A percentile compares a stretch with the other conserved stretches of the same genome.
Conservation (phyloP, 495 filamentous ascomycete genomes). For the Monascus purpureus region DNA sequence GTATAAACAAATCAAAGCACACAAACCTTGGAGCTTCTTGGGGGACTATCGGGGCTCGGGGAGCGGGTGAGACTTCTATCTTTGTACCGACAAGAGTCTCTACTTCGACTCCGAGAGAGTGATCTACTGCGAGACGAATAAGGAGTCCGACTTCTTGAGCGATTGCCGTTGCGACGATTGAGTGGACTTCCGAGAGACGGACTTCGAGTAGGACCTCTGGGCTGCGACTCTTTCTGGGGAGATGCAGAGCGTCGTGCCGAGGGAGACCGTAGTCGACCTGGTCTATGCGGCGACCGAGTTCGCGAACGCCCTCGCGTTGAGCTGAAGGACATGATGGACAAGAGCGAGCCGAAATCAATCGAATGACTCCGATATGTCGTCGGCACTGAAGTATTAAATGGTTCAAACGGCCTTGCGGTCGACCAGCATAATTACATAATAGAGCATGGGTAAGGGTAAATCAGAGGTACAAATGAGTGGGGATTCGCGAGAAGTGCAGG, state of each 20-base stretch:
- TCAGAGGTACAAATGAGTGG: too few relatives aligned
- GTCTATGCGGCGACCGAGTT: slow-evolving; percentile 7
- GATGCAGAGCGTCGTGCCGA: slow-evolving; percentile 35
- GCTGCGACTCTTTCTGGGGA: slow-evolving; percentile 27
- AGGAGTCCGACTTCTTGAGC: slow-evolving; percentile 27
- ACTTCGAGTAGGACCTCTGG: slow-evolving; percentile 21
- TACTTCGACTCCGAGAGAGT: slow-evolving; percentile 25
- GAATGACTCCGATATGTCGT: too few relatives aligned
- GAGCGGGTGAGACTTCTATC: slow-evolving; percentile 35
- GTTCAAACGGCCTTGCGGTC: too few relatives aligned
- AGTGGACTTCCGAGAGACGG: slow-evolving; percentile 14
- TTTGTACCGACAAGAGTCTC: slow-evolving; percentile 22
- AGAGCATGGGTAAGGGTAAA: too few relatives aligned
- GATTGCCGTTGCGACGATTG: slow-evolving; percentile 23
- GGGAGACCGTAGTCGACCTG: slow-evolving; percentile 11
- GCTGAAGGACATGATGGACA: slow-evolving; percentile 15
- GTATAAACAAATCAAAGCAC: background rate
- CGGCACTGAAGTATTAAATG: too few relatives aligned
- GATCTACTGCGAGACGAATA: slow-evolving; percentile 23
- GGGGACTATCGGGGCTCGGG: slow-evolving; percentile 26
- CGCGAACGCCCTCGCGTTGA: slow-evolving; percentile 13
- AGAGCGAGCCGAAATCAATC: too few relatives aligned
- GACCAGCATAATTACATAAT: too few relatives aligned
- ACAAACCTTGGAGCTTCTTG: slow-evolving; percentile 46
- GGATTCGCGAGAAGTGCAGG: too few relatives aligned